Evolutionary conservation across 1,284 basidiomycete genomes (phyloP), one percentile per base, ranked within the genome.

Genomic region (Ganoderma leucocontextum): DNA sequence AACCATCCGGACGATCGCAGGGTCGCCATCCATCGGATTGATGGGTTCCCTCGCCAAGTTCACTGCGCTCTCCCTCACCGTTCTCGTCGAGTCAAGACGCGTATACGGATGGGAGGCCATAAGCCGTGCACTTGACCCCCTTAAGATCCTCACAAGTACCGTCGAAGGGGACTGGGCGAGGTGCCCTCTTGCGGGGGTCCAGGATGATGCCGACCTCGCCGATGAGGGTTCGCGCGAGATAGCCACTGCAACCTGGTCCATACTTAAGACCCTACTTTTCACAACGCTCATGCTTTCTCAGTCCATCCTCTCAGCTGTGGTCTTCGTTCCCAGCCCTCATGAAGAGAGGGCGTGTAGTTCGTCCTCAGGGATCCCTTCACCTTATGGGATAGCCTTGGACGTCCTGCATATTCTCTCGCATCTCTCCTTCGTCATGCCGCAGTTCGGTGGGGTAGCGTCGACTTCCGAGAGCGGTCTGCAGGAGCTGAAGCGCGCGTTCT

Each of bases 211-310:
- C 29, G 73, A 67, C 22, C 57, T 62, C 64, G 63, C 59, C 6
- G 82, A 78, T 10, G 77, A 81, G 19, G 82, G 83, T 25, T 82
- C 84, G 0, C 83, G 82, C 42, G 80, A 84, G n/a, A 67, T 87
- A 13, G 77, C 82, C 1, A 82, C 82, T 33, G 78, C 82, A 10
- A 81, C 89, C 12, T 93, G 91, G 92, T 81, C 80, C 6, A 82
- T 86, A 33, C 82, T 93, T 73, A 94, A 93, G 78, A 92, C 89
- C 0, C 75, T 91, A 0, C 80, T 94, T 12, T 94, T 94, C 77
- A 86, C 86, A 29, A 86, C 79, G 2, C 82, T 93, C 62, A 91
- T 93, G 89, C 78, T 93, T 35, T 80, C 87, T 3, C 89, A 92
- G 72, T 82, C 88, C 4, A 80, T 87, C n/a, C 83, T 94, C 25